Evolutionary conservation across 2,329 filamentous ascomycete genomes (phyloP).

Genomic region (Penicillium capsulatum): DNA sequence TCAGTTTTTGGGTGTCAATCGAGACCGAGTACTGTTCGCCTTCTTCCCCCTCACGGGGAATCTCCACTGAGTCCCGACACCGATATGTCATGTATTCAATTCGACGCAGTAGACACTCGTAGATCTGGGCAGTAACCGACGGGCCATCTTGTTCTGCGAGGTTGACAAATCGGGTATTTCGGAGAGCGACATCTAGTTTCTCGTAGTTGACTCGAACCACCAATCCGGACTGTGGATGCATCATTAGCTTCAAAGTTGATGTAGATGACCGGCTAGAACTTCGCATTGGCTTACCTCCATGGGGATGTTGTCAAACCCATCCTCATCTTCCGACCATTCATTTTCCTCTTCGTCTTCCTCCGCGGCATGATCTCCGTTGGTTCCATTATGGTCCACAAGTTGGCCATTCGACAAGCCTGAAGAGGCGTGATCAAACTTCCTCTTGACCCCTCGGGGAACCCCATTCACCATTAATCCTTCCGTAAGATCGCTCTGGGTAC

Average conservation of each 20-base stretch:
- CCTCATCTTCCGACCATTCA: slow-evolving; percentile 37
- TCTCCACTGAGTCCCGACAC: slow-evolving; percentile 52
- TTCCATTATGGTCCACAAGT: slow-evolving; percentile 21
- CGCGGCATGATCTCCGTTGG: slow-evolving; percentile 25
- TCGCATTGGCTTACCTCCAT: slow-evolving; percentile 44
- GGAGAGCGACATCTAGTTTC: slow-evolving; percentile 75
- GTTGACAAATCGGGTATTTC: slow-evolving; percentile 71
- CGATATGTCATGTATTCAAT: slow-evolving; percentile 65
- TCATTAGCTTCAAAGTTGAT: slow-evolving; percentile 2
- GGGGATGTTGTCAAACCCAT: slow-evolving; percentile 31
- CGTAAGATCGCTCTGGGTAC: slow-evolving; percentile 35
- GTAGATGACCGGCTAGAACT: background rate
- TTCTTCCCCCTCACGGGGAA: slow-evolving; percentile 41
- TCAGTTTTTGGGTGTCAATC: slow-evolving; percentile 34
- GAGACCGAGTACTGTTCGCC: slow-evolving; percentile 37
- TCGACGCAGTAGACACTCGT: slow-evolving; percentile 65
- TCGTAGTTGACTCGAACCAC: slow-evolving; percentile 79
- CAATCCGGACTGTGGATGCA: slow-evolving; percentile 58
- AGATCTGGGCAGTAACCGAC: slow-evolving; percentile 70
- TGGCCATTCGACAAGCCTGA: slow-evolving; percentile 19
- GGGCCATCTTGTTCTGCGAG: slow-evolving; percentile 68
- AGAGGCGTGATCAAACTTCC: slow-evolving; percentile 23
- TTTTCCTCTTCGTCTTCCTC: slow-evolving; percentile 28
- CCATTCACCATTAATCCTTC: slow-evolving; percentile 30
- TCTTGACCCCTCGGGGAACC: slow-evolving; percentile 34